Evolutionary conservation across 177 flowering plant genomes (phyloP), one percentile per base, ranked within the genome.

Genomic region (Vitis hybrid): DNA sequence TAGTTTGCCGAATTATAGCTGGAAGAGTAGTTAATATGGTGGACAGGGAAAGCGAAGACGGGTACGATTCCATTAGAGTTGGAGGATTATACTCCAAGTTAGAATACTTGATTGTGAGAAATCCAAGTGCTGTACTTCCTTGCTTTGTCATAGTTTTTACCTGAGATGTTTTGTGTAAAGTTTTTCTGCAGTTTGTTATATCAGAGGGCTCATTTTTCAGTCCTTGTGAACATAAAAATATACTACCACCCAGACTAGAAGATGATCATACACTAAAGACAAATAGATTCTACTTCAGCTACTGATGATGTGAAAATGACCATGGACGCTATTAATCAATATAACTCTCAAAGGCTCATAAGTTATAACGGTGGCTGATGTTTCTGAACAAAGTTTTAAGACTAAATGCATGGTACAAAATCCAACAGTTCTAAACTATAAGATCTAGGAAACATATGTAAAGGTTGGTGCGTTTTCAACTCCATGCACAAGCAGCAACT

Each of bases 401-500:
- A 40, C 7, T 40, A 40, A 40, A 40, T 40, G 46, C 46, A 40
- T 40, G 46, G 46, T 40, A 40, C 46, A 40, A 40, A 40, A 40
- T 40, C 46, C 46, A 40, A 40, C 7, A 40, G 46, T 40, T 40
- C 6, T 40, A 40, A 40, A 0, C 46, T 40, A 40, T 21, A 16
- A 35, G 48, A 62, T 16, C 77, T 50, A 66, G 21, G 2, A 16
- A 24, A 35, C 60, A 50, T 12, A 59, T 54, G 14, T 51, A 5
- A 4, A 24, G 2, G 3, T 6, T 11, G 27, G 11, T 56, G 10
- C 11, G 46, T 48, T 18, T 32, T 81, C 82, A 89, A 69, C 69
- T 81, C 97, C 97, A 91, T 50, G 97, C 97, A 70, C 86, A 86
- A 55, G 94, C 81, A 30, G 88, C 72, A 8, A 89, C 81, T 27